phyloP scores from a whole-genome alignment of 352 stramenopile species.

The Phytophthora litchii region DNA sequence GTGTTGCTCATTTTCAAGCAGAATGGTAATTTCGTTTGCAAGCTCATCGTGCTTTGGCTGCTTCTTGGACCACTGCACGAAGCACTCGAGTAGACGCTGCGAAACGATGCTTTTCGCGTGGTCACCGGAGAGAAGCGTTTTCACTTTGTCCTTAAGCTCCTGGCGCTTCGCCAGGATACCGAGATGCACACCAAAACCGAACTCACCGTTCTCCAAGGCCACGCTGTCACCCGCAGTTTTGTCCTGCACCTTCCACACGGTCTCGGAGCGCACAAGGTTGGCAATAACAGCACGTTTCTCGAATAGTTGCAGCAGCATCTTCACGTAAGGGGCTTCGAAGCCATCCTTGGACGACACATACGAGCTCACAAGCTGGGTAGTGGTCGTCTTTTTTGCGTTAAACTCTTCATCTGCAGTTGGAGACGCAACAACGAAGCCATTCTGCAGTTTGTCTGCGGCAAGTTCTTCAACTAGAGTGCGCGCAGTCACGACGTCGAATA shows the following conservation, averaged over 20 bases:
- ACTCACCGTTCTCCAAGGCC: slow-evolving; percentile 65
- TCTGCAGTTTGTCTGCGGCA: slow-evolving; percentile 59
- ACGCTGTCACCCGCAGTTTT: slow-evolving; percentile 39
- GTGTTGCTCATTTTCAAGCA: slow-evolving; percentile 69
- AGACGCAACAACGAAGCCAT: slow-evolving; percentile 74
- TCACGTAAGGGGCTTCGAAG: slow-evolving; percentile 76
- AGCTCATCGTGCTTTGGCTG: slow-evolving; percentile 63
- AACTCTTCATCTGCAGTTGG: slow-evolving; percentile 30
- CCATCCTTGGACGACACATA: slow-evolving; percentile 63
- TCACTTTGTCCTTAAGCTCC: slow-evolving; percentile 72
- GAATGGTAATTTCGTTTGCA: slow-evolving; percentile 64
- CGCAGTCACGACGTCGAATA: slow-evolving; percentile 89
- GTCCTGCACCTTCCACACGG: slow-evolving; percentile 70
- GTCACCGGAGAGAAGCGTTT: slow-evolving; percentile 39
- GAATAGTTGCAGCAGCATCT: slow-evolving; percentile 82
- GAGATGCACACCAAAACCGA: slow-evolving; percentile 76
- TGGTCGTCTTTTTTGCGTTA: slow-evolving; percentile 30
- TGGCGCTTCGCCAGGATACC: slow-evolving; percentile 73
- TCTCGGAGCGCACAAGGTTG: slow-evolving; percentile 71
- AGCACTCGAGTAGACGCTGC: slow-evolving; percentile 51
- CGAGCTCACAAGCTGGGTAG: slow-evolving; percentile 55
- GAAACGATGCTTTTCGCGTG: slow-evolving; percentile 38
- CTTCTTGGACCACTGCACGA: slow-evolving; percentile 55
- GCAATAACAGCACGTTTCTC: slow-evolving; percentile 73
- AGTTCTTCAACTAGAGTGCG: slow-evolving; percentile 74